phyloP scores from a whole-genome alignment of 768 basidiomycete genomes.

The Amanita brunnescens region DNA sequence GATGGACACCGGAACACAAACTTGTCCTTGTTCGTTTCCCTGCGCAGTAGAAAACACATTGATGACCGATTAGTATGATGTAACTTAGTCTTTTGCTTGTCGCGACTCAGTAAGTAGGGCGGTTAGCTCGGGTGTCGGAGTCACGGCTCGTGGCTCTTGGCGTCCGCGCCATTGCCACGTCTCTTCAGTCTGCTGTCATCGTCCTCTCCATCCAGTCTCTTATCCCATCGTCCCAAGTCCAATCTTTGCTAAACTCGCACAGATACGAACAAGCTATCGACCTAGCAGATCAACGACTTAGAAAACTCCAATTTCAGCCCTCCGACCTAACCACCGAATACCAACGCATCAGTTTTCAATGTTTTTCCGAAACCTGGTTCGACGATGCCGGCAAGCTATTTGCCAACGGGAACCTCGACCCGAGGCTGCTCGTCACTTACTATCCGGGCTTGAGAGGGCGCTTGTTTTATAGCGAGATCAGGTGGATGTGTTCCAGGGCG shows the following conservation, averaged over 20 bases:
- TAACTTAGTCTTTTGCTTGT: too few species aligned
- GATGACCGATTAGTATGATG: too few species aligned
- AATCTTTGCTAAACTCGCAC: constrained; percentile 57
- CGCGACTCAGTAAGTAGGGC: too few species aligned
- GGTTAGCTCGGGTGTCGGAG: too few species aligned
- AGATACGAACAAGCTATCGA: constrained; percentile 55
- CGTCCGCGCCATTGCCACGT: constrained; percentile 24
- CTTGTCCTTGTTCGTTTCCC: too few species aligned
- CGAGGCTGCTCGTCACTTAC: constrained; percentile 71
- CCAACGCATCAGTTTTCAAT: constrained; percentile 75
- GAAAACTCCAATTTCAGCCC: constrained; percentile 33
- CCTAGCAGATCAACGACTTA: constrained; percentile 52
- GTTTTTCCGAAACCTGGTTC: constrained; percentile 72
- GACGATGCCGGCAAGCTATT: constrained; percentile 76
- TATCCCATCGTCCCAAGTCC: constrained; percentile 64
- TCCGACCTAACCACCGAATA: constrained; percentile 32
- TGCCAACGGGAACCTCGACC: constrained; percentile 75
- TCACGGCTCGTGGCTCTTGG: too few species aligned
- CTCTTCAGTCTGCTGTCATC: constrained; percentile 62
- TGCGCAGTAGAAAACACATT: too few species aligned
- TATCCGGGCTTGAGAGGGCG: constrained; percentile 68
- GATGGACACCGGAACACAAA: too few species aligned
- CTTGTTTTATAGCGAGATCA: constrained; percentile 46
- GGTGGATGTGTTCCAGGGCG: constrained; percentile 66
- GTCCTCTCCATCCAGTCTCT: constrained; percentile 59